Conservation (phyloP, 2,329 filamentous ascomycete genomes). For the Taxawa tesnikishii region DNA sequence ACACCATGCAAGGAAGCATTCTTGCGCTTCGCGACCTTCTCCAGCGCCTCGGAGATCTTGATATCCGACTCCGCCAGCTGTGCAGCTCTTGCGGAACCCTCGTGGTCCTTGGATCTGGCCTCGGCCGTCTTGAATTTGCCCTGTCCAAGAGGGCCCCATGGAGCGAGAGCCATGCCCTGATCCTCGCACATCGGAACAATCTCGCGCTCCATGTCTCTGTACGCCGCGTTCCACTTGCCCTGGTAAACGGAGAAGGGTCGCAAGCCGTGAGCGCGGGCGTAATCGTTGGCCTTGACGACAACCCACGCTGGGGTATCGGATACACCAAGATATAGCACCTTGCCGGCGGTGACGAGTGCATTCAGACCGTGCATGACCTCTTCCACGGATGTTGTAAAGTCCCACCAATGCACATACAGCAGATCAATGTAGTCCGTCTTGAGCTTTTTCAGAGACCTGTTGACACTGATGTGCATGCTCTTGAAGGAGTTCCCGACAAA, state of each 20-base stretch:
- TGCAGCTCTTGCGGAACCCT: conserved; percentile 16
- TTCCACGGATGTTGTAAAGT: conserved; percentile 27
- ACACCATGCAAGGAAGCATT: conserved; percentile 5
- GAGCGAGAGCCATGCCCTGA: conserved; percentile 32
- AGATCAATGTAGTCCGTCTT: conserved; percentile 60
- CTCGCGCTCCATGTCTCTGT: conserved; percentile 32
- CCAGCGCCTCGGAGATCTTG: conserved; percentile 45
- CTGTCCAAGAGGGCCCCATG: conserved; percentile 41
- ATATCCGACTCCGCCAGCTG: conserved; percentile 32
- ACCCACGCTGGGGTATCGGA: conserved; percentile 30
- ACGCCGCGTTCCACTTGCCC: conserved; percentile 28
- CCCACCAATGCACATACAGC: conserved; percentile 27
- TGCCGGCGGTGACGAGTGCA: conserved; percentile 25
- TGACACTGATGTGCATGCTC: conserved; percentile 27
- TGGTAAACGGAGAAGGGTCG: conserved; percentile 28
- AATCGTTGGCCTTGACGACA: conserved; percentile 16
- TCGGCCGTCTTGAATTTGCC: conserved; percentile 31
- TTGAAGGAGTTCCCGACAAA: conserved; percentile 26
- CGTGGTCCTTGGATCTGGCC: conserved; percentile 30
- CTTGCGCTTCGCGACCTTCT: conserved; percentile 45
- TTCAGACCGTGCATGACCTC: conserved; percentile 33
- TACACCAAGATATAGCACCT: conserved; percentile 33
- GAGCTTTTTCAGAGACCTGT: conserved; percentile 32
- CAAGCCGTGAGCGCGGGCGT: conserved; percentile 28
- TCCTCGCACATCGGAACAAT: conserved; percentile 31